Evolutionary conservation across 2,329 filamentous ascomycete species (phyloP).

Genomic region (Monosporascus ibericus): DNA sequence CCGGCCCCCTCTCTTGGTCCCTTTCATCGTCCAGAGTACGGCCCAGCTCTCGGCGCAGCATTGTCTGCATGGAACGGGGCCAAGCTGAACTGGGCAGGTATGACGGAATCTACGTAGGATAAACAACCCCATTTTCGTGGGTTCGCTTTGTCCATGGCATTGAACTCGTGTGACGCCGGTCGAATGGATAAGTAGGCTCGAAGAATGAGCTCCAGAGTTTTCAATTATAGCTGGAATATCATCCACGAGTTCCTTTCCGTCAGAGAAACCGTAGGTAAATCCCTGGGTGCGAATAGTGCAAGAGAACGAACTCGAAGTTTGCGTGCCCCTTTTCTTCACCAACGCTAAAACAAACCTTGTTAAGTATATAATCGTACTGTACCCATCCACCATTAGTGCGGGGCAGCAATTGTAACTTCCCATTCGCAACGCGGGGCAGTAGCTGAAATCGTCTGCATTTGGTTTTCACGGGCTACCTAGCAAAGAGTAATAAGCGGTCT

Average conservation of each 20-base stretch:
- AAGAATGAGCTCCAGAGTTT: no score
- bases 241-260: no score
- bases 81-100: background rate
- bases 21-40: background rate
- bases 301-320: no score
- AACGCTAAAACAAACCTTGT: no score
- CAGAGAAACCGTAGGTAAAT: no score
- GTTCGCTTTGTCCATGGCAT: no score
- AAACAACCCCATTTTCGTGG: background rate
- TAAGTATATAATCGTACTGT: background rate
- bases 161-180: no score
- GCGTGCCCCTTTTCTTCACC: no score
- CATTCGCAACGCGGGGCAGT: background rate
- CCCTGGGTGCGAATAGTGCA: no score
- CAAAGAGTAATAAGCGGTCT: background rate
- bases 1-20: no score
- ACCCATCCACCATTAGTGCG: background rate
- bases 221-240: no score
- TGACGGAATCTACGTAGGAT: background rate
- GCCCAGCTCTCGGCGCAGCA: background rate
- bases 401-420: background rate
- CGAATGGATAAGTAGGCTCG: no score
- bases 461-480: background rate
- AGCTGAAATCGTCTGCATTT: background rate
- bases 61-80: background rate